These are phyloP conservation scores for Filosporella fistucella DNA, from an alignment of 495 filamentous ascomycete genomes.

Conservation along the genomic window DNA sequence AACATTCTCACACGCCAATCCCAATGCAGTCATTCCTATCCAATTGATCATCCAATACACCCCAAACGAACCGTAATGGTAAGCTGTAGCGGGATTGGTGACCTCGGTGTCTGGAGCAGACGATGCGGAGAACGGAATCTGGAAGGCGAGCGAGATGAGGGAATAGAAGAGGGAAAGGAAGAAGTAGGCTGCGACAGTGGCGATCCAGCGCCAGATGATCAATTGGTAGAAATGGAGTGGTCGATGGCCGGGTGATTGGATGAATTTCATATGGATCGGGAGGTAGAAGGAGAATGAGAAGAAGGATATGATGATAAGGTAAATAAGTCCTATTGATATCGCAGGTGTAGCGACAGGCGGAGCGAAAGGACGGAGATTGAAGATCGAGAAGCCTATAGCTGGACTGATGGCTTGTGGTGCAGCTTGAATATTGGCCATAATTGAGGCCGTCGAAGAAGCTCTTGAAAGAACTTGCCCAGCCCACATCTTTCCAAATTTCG, in stretches of 20 bases:
- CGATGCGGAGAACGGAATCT: slow-evolving; percentile 53
- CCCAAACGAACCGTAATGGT: slow-evolving; percentile 55
- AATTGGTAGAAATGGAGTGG: slow-evolving; percentile 57
- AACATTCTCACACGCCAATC: slow-evolving; percentile 68
- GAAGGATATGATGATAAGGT: slow-evolving; percentile 70
- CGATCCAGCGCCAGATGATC: slow-evolving; percentile 54
- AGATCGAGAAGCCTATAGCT: slow-evolving; percentile 54
- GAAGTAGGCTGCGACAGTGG: slow-evolving; percentile 60
- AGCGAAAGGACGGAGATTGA: slow-evolving; percentile 60
- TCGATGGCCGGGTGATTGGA: slow-evolving; percentile 43
- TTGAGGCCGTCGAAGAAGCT: slow-evolving; percentile 28
- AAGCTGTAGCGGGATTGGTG: slow-evolving; percentile 48
- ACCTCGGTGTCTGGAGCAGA: slow-evolving; percentile 38
- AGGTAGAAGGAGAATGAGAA: slow-evolving; percentile 70
- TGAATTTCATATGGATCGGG: slow-evolving; percentile 57
- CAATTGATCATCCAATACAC: slow-evolving; percentile 77
- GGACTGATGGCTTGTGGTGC: slow-evolving; percentile 59
- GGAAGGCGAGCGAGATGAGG: slow-evolving; percentile 59
- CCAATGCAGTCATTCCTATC: slow-evolving; percentile 63
- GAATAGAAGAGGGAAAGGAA: slow-evolving; percentile 66
- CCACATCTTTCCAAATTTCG: slow-evolving; percentile 52
- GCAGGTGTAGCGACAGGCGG: slow-evolving; percentile 53
- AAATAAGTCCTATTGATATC: slow-evolving; percentile 64
- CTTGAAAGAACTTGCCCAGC: slow-evolving; percentile 34
- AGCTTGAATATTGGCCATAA: slow-evolving; percentile 35